These are phyloP conservation scores for Aspergillus bombycis DNA, from an alignment of 2,329 filamentous ascomycete species.

Conservation along the genomic window DNA sequence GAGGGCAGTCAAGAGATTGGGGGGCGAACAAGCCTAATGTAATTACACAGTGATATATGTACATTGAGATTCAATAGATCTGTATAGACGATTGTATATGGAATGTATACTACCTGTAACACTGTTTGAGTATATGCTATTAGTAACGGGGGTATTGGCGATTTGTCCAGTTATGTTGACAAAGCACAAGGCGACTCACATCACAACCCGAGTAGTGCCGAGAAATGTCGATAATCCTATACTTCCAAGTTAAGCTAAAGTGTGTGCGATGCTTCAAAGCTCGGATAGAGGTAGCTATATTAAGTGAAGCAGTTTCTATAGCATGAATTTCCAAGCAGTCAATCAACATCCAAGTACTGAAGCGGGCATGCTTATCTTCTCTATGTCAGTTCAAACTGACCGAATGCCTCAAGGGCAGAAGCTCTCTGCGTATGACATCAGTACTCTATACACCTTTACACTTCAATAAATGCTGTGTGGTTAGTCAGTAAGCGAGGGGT, in stretches of 20 bases:
- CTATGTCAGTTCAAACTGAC: conserved; percentile 70
- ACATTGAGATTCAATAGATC: conserved; percentile 10
- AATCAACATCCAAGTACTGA: background rate
- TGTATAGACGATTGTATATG: conserved; percentile 7
- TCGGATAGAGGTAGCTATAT: too few species aligned
- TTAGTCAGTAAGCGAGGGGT: background rate
- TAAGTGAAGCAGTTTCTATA: too few species aligned
- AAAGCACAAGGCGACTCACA: background rate
- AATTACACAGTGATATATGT: conserved; percentile 9
- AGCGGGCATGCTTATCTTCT: conserved; percentile 74
- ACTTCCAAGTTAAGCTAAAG: background rate
- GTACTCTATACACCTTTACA: background rate
- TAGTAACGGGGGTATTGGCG: background rate
- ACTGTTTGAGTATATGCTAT: background rate
- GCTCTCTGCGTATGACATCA: background rate
- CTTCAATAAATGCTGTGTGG: background rate
- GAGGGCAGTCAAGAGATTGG: conserved; percentile 92
- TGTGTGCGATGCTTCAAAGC: too few species aligned
- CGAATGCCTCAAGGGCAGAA: conserved; percentile 23
- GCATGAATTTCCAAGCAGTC: background rate
- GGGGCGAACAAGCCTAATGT: conserved; percentile 93
- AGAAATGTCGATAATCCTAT: background rate
- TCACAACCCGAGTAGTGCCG: background rate
- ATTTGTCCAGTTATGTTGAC: background rate
- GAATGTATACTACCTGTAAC: background rate